Percentiles rank a stretch among this genome's conserved stretches.
phyloP scores from a whole-genome alignment of 225 moss, liverwort and hornwort genomes.

The Bryoerythrophyllum caledonicum region DNA sequence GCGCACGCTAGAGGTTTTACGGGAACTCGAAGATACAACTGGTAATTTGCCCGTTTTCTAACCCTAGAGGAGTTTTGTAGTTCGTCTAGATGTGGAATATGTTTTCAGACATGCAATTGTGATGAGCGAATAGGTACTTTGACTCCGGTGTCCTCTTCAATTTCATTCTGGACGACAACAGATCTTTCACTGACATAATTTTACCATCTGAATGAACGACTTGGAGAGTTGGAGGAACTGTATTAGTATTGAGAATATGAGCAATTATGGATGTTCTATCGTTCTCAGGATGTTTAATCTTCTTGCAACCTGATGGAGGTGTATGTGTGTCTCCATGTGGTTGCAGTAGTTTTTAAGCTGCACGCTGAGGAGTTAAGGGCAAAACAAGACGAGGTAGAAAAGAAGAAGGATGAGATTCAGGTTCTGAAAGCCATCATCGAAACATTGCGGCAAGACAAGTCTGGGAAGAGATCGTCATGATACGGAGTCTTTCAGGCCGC shows the following conservation, averaged over 20 bases:
- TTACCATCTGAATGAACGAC: conserved; percentile 7
- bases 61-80: not conserved
- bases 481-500: not conserved
- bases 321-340: conserved; percentile 16
- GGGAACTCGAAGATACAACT: conserved; percentile 78
- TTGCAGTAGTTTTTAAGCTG: conserved; percentile 76
- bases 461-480: conserved; percentile 55
- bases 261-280: not conserved
- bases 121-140: conserved; percentile 8
- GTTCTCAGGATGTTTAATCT: conserved; percentile 9
- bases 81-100: not conserved
- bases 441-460: conserved; percentile 53
- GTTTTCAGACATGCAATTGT: not conserved
- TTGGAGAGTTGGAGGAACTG: not conserved
- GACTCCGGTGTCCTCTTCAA: conserved; percentile 10
- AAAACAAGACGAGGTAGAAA: conserved; percentile 60
- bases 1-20: conserved; percentile 53
- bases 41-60: conserved; percentile 32
- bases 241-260: not conserved
- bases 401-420: conserved; percentile 69
- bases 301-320: conserved; percentile 14
- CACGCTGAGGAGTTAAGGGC: conserved; percentile 66
- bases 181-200: no score
- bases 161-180: not conserved
- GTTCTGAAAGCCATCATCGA: conserved; percentile 76